Conservation (phyloP, 257 asterid species). For the Ballota nigra region DNA sequence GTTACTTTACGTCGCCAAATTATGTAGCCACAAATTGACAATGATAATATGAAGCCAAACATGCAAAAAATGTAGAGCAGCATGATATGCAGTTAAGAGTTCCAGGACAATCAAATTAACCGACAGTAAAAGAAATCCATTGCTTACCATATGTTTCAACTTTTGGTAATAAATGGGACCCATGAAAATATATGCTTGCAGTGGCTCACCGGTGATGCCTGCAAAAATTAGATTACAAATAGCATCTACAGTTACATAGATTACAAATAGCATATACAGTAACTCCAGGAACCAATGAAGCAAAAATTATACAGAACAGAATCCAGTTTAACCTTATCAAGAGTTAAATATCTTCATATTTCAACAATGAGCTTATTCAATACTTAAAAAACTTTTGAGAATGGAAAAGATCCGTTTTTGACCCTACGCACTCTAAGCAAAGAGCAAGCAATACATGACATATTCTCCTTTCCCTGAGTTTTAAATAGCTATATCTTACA, state of each 20-base stretch:
- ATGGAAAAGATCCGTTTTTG: neutral
- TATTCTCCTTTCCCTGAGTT: conserved; percentile 1
- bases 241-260: conserved; percentile 4
- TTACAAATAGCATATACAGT: neutral
- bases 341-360: neutral
- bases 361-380: neutral
- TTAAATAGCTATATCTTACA: neutral
- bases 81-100: too few species aligned
- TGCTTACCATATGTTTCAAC: conserved; percentile 92
- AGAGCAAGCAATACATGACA: neutral
- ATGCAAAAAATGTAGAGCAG: too few species aligned
- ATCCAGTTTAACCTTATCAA: neutral
- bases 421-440: neutral
- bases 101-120: neutral
- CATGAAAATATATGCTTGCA: conserved; percentile 95
- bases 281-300: neutral
- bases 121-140: neutral
- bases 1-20: neutral
- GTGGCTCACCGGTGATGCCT: conserved; percentile 93
- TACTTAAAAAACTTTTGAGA: neutral
- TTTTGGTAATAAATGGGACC: conserved; percentile 99
- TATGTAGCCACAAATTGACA: neutral
- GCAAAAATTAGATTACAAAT: conserved; percentile 18
- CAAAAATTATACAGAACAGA: neutral
- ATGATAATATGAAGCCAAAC: neutral